Base-by-base conservation (phyloP, 2,329 filamentous ascomycete species). In the Cytospora schulzeri region DNA sequence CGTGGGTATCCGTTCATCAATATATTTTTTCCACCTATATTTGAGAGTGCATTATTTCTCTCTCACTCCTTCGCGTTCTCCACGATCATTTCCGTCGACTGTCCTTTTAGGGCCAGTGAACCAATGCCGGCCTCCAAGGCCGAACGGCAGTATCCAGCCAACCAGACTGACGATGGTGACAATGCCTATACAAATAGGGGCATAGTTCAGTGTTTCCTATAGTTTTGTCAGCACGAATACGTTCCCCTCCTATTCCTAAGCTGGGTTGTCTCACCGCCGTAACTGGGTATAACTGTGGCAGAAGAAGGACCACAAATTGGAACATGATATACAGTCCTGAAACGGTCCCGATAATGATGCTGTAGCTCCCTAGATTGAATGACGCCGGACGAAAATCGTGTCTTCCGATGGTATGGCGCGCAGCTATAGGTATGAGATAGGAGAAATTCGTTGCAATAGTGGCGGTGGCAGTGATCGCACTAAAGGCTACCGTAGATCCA, bases 211-310 rank as follows among this genome's bases (percentile, higher is more conserved):
- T 1, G 75, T 77, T 69, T 75, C 28, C 68, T 70, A 24, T 24
- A 63, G 28, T 31, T 1, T 2, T 26, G 28, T 19, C 1, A 11
- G 52, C 55, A 31, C 56, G 41, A 17, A 3, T 53, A 3, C 8
- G 14, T 33, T 7, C 8, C 19, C n/a, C 14, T 53, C n/a, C n/a
- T n/a, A n/a, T n/a, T 14, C 1, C 11, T 9, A 1, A 2, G 17
- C 28, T 22, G 11, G 19, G 17, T 9, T 9, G 33, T 28, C 63
- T 63, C 28, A 65, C 64, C 24, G 61, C 45, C 3, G 72, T 75
- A 12, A 78, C 74, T 9, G 76, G 77, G 66, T 76, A 79, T 5
- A 75, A 8, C 60, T 78, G 76, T 22, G 77, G 76, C 5, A 79
- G 69, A 8, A 77, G 51, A 12, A 79, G 69, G 4, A 78, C 75